Base-by-base conservation (phyloP, 441 rosid genomes). In the Hura crepitans region DNA sequence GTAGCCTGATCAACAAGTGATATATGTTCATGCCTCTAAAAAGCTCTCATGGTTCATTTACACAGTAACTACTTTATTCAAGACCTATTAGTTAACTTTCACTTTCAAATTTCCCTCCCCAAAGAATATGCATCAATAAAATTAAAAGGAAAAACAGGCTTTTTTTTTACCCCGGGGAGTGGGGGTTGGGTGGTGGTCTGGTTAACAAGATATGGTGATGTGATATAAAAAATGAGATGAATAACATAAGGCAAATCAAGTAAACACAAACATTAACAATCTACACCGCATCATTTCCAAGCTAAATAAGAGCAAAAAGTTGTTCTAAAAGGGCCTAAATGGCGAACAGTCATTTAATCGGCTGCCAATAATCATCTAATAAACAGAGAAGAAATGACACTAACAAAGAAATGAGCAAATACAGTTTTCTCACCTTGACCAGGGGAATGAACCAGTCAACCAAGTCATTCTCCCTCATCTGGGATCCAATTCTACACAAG, bases 401-500 rank as follows among this genome's bases (percentile, higher is more conserved):
- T 46, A 49, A 12, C 10, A 13, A 45, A 9, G 14, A 73, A 27
- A 8, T 28, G 30, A 33, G n/a, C 2, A 51, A 33, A 50, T 59
- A 14, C 27, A 11, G 28, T 49, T 45, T 18, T 9, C 59, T 60
- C 47, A 94, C 98, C 97, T 94, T 94, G 43, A 89, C 83, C 62
- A 92, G 75, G 50, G 96, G 99, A 56, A 90, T 87, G 73, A 92
- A 94, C 74, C 77, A 82, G 51, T 90, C 91, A 10, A 94, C 91
- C 78, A 86, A 80, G 72, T 92, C 94, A 59, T 69, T 83, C 81
- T 88, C 97, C 75, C 81, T 90, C 97, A 94, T 90, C 77, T 94
- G 97, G 30, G 97, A 80, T 37, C 99, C 94, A 72, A 94, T 85
- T 68, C 92, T 81, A 82, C 97, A 92, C 67, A 90, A 84, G 0